Conservation (phyloP, 805 yeast genomes). For the Starmerella tilneyi region DNA sequence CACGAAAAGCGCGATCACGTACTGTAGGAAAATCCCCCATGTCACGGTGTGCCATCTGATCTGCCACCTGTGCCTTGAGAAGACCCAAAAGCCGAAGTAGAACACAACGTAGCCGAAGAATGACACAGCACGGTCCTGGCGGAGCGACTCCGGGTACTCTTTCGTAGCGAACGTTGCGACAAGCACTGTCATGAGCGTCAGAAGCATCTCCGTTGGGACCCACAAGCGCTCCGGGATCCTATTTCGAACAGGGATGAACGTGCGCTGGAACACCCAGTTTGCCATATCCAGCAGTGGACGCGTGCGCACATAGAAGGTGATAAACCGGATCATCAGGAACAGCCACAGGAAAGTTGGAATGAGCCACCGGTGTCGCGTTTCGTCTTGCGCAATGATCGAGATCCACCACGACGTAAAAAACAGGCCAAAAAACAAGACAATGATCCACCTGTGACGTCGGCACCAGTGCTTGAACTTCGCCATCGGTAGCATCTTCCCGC, state of each 20-base stretch:
- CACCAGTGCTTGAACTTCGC: slow-evolving; percentile 5
- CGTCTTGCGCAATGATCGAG: slow-evolving; percentile 42
- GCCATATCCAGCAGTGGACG: slow-evolving; percentile 27
- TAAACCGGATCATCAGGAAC: slow-evolving; percentile 41
- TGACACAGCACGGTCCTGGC: slow-evolving; percentile 47
- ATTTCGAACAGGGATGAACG: slow-evolving; percentile 26
- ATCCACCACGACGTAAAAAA: slow-evolving; percentile 51
- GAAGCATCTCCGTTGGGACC: slow-evolving; percentile 37
- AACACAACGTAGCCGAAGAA: slow-evolving; percentile 47
- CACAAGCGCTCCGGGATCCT: slow-evolving; percentile 38
- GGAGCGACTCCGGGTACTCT: slow-evolving; percentile 37
- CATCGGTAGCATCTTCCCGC: slow-evolving; percentile 9
- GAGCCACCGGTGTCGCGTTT: slow-evolving; percentile 45
- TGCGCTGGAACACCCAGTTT: slow-evolving; percentile 30
- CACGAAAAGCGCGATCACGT: slow-evolving; percentile 49
- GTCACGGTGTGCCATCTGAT: slow-evolving; percentile 52
- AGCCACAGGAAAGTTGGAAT: slow-evolving; percentile 48
- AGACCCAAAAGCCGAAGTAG: slow-evolving; percentile 35
- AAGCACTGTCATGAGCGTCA: slow-evolving; percentile 41
- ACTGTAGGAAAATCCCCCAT: slow-evolving; percentile 51
- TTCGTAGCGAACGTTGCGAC: slow-evolving; percentile 46
- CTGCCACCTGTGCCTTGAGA: slow-evolving; percentile 39
- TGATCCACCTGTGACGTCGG: slow-evolving; percentile 25
- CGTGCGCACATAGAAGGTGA: slow-evolving; percentile 42
- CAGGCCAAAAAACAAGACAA: slow-evolving; percentile 29